Evolutionary conservation across 2,329 filamentous ascomycete genomes (phyloP).

Genomic region (Aureobasidium leucospermi): DNA sequence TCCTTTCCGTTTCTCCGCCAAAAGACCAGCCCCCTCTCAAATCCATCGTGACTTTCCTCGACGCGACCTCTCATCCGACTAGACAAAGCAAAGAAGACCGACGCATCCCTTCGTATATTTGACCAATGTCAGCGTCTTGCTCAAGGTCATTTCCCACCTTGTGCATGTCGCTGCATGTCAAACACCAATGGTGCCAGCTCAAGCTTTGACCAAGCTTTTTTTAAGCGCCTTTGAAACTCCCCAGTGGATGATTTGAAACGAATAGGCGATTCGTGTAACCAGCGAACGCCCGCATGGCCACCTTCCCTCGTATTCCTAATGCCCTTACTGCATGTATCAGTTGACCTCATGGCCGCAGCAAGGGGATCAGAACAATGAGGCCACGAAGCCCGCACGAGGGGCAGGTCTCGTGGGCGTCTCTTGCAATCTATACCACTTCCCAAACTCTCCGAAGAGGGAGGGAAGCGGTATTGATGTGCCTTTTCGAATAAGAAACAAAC

Average conservation of each 20-base stretch:
- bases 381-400: background rate
- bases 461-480: background rate
- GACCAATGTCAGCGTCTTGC: background rate
- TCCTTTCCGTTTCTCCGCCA: background rate
- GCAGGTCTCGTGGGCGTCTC: background rate
- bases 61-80: background rate
- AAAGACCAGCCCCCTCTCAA: background rate
- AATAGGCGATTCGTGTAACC: background rate
- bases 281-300: background rate
- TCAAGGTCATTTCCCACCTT: background rate
- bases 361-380: background rate
- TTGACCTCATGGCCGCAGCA: background rate
- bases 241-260: background rate
- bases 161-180: background rate
- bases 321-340: conserved; percentile 1
- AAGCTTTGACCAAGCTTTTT: conserved; percentile 11
- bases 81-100: background rate
- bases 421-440: background rate
- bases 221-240: conserved; percentile 8
- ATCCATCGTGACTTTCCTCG: background rate
- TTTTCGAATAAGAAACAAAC: background rate
- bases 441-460: background rate
- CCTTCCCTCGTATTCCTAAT: background rate
- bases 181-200: background rate
- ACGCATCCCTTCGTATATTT: background rate